These are phyloP conservation scores for Boletus pseudo-olivaceus DNA, from an alignment of 768 basidiomycete genomes.

Conservation along the genomic window DNA sequence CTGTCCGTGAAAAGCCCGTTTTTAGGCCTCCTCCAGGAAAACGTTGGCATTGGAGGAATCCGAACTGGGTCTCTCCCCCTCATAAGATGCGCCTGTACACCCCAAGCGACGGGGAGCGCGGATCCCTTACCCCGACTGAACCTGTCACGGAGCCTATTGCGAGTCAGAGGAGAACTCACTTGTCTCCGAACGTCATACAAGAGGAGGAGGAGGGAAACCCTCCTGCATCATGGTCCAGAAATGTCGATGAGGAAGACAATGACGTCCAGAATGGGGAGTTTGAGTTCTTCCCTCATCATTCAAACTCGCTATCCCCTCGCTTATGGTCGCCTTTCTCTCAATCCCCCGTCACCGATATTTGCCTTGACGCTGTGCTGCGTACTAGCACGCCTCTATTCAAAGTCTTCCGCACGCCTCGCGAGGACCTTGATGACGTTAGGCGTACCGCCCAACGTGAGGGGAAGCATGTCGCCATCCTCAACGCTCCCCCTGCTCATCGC, in stretches of 20 bases:
- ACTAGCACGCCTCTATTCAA: constrained; percentile 34
- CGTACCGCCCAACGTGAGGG: constrained; percentile 30
- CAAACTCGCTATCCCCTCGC: constrained; percentile 23
- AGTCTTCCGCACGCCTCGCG: constrained; percentile 30
- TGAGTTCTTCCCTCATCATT: constrained; percentile 12
- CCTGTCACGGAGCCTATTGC: constrained; percentile 22
- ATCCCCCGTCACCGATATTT: constrained; percentile 22
- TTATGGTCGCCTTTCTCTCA: constrained; percentile 28
- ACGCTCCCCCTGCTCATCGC: constrained; percentile 25
- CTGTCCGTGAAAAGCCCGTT: constrained; percentile 14
- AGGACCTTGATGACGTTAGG: constrained; percentile 24
- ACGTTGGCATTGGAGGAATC: constrained; percentile 34
- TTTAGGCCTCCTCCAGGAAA: constrained; percentile 30
- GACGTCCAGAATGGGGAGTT: constrained; percentile 4
- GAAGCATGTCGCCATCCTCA: constrained; percentile 30
- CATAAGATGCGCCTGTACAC: constrained; percentile 24
- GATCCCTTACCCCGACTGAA: constrained; percentile 31
- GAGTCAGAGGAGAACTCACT: background rate
- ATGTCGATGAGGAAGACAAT: constrained; percentile 7
- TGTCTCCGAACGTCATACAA: background rate
- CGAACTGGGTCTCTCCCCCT: constrained; percentile 33
- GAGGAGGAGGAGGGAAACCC: constrained; percentile 11
- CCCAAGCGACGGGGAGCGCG: constrained; percentile 21
- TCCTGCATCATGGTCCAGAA: constrained; percentile 7
- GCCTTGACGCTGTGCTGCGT: constrained; percentile 24